Base-by-base conservation (phyloP, 371 early-diverging fungal genomes). In the Mucor mucedo region DNA sequence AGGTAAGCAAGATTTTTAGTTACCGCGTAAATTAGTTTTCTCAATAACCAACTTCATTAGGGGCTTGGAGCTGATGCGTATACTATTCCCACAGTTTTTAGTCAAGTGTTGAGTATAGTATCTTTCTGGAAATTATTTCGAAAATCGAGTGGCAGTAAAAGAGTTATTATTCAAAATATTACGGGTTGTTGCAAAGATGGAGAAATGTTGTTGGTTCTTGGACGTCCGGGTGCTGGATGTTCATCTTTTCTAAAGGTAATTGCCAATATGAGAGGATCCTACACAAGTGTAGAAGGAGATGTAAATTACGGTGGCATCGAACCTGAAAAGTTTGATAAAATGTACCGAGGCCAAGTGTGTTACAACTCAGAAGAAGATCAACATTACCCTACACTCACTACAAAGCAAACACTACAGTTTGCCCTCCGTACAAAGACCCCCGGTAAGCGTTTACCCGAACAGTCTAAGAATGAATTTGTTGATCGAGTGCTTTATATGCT, bases 201-300 rank as follows among this genome's bases (percentile, higher is more conserved):
- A n/a, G 89, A 91, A 68, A 89, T 91, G 89, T 68, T 91, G 39
- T 68, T 91, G 10, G 89, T 91, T 2, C 80, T 91, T 9, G 91
- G 91, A 3, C 83, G 87, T 16, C 91, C 91, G 14, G 91, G 89
- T 28, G 73, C 91, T 2, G 91, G 91, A 39, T 88, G 89, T 59
- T 85, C 88, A 8, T 86, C 87, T 27, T 63, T 91, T 21, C 68
- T 91, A 21, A 82, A 85, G 8, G 83, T 88, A 5, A 71, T 91
- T 2, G 82, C 89, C 30, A 88, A 89, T 58, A 80, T 86, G 44
- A 85, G 87, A 44, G 75, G 73, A 47, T 81, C 85, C n/a, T 91
- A 83, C 67, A 83, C 82, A 38, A 64, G 62, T 0, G 76, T 91
- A 14, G 50, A 66, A 1, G 91, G 91, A 33, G 73, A 69, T 6